phyloP scores from a whole-genome alignment of 257 asterid genomes.

The Solanum acaule region DNA sequence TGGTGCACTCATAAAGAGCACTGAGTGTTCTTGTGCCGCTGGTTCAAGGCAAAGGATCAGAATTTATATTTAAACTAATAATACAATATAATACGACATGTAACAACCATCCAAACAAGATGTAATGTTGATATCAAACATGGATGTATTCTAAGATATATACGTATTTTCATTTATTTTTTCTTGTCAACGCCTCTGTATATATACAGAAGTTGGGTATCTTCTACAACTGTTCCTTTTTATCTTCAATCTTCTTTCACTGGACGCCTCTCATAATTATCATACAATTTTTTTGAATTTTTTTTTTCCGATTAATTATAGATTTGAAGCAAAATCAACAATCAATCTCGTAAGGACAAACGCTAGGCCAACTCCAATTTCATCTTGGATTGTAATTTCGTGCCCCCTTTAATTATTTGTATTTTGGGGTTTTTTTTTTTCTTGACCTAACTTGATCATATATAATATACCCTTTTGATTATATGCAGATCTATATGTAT shows the following conservation, averaged over 20 bases:
- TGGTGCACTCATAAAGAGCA: too few species aligned
- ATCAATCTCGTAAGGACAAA: slow-evolving; percentile 11
- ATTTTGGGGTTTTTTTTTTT: slow-evolving; percentile 2
- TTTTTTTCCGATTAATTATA: background rate
- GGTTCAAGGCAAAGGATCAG: too few species aligned
- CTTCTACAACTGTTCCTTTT: background rate
- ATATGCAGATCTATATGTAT: background rate
- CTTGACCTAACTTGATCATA: background rate
- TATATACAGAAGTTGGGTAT: background rate
- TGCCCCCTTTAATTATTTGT: background rate
- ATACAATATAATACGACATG: background rate
- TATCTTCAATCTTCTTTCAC: background rate
- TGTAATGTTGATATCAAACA: background rate
- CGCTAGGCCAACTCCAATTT: slow-evolving; percentile 12
- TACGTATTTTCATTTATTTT: background rate
- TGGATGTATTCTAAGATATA: too few species aligned
- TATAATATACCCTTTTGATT: background rate
- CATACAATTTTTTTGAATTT: background rate
- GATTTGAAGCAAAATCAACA: slow-evolving; percentile 10
- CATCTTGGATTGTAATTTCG: slow-evolving; percentile 21
- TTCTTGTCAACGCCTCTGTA: background rate
- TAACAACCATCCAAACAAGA: background rate
- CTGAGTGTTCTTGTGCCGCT: too few species aligned
- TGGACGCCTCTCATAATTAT: background rate
- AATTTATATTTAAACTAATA: too few species aligned